Base-by-base conservation (phyloP, 345 rosid genomes). In the Linum trigynum region DNA sequence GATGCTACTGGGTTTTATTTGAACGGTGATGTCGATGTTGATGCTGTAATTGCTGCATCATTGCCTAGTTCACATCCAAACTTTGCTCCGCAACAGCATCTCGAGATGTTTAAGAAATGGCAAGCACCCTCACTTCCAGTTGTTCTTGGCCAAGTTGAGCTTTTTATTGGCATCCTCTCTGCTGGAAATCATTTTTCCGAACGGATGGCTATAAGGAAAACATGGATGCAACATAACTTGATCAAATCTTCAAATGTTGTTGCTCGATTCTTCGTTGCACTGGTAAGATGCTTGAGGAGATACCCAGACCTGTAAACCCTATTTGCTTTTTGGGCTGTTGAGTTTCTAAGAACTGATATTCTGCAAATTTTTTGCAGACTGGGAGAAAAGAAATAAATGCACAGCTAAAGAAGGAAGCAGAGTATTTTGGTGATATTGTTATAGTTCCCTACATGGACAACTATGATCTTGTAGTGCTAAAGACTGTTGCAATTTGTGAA, bases 401-500 rank as follows among this genome's bases (percentile, higher is more conserved):
- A 71, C 90, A 85, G 74, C 63, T 92, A 65, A 92, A 90, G 85
- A 85, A 83, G 79, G 98, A 92, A 84, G 98, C 98, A 38, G 97
- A 90, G 69, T 92, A 81, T 67, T 92, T 92, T 61, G 91, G 94
- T 48, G 97, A 90, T 79, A 83, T 88, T 67, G 90, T 92, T 38
- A 74, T 92, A 12, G 94, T 92, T 43, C 97, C 98, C 11, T 92
- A 88, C 78, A 81, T 90, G 96, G 98, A 90, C 63, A 90, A 85
- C 79, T 92, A 92, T 65, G 98, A 92, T 75, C 96, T 92, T 43
- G 97, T 90, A n/a, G 98, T 92, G 15, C 76, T 92, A 65, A 92
- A 92, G 78, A 92, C 98, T 55, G 89, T 89, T 80, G 96, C 98
- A 50, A 92, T 92, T 56, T 92, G 96, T 59, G 97, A 92, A 86